Evolutionary conservation across 2,329 filamentous ascomycete genomes (phyloP).

Genomic region (Alternaria dauci): DNA sequence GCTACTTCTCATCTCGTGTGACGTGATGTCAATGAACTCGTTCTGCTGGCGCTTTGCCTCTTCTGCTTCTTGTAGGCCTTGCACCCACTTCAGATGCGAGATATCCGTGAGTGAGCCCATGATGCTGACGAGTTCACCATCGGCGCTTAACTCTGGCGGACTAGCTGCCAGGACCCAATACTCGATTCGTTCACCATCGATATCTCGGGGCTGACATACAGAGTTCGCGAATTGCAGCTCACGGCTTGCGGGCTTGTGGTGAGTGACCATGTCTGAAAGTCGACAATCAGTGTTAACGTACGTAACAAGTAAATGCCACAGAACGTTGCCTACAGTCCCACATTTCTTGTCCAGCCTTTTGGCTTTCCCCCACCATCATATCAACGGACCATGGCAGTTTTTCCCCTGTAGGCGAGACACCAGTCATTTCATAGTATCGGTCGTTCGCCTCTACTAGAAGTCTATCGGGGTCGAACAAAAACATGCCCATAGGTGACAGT

Average conservation of each 20-base stretch:
- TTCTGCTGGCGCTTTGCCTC: slow-evolving; percentile 47
- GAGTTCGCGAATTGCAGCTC: slow-evolving; percentile 56
- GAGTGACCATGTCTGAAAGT: slow-evolving; percentile 37
- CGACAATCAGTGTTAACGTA: not conserved
- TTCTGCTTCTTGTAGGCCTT: slow-evolving; percentile 46
- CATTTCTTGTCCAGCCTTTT: slow-evolving; percentile 42
- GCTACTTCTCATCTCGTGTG: slow-evolving; percentile 47
- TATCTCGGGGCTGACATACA: slow-evolving; percentile 40
- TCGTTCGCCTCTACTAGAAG: slow-evolving; percentile 56
- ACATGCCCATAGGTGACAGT: slow-evolving; percentile 46
- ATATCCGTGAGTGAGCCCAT: slow-evolving; percentile 47
- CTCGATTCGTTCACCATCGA: slow-evolving; percentile 53
- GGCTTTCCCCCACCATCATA: slow-evolving; percentile 51
- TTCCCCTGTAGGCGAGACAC: slow-evolving; percentile 50
- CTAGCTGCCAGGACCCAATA: slow-evolving; percentile 54
- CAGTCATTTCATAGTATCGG: slow-evolving; percentile 59
- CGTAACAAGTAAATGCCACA: not conserved
- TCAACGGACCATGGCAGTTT: slow-evolving; percentile 56
- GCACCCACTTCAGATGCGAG: slow-evolving; percentile 47
- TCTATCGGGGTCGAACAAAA: slow-evolving; percentile 50
- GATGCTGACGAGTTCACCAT: slow-evolving; percentile 38
- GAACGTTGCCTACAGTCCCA: slow-evolving; percentile 43
- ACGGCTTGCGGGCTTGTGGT: slow-evolving; percentile 50
- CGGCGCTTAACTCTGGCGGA: slow-evolving; percentile 36
- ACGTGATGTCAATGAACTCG: slow-evolving; percentile 50